Conservation (phyloP, 345 rosid genomes). For the Excoecaria agallocha region DNA sequence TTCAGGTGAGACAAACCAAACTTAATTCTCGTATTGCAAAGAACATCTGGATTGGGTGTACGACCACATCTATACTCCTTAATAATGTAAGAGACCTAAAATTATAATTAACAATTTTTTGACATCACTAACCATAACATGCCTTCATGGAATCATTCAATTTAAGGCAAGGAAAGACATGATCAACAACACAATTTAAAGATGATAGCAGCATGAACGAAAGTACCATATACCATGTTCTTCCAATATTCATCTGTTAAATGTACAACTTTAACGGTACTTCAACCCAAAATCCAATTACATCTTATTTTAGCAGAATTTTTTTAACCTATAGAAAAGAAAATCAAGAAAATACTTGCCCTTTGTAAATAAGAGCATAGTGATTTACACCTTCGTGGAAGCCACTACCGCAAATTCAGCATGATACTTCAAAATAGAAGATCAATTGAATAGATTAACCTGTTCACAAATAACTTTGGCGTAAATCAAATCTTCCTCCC, state of each 20-base stretch:
- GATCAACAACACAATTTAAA: neutral
- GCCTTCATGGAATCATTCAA: neutral
- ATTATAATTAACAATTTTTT: constrained; percentile 10
- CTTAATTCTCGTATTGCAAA: constrained; percentile 87
- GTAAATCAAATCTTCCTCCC: constrained; percentile 88
- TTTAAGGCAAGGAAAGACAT: neutral
- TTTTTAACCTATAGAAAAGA: neutral
- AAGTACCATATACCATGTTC: constrained; percentile 57
- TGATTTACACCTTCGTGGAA: neutral
- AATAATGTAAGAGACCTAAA: constrained; percentile 84
- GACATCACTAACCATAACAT: neutral
- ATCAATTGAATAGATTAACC: constrained; percentile 31
- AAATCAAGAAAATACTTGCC: constrained; percentile 6
- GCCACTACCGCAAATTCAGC: neutral
- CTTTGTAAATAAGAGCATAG: neutral
- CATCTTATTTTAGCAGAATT: constrained; percentile 11
- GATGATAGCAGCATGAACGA: neutral
- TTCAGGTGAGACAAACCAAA: constrained; percentile 53
- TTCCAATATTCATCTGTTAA: constrained; percentile 91
- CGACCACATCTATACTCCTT: constrained; percentile 81
- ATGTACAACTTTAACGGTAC: constrained; percentile 87
- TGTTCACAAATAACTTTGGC: constrained; percentile 81
- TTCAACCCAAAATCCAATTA: constrained; percentile 49
- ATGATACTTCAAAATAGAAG: neutral
- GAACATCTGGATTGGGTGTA: constrained; percentile 90